phyloP scores from a whole-genome alignment of 1,284 basidiomycete genomes.

The Wolfiporia cocos region DNA sequence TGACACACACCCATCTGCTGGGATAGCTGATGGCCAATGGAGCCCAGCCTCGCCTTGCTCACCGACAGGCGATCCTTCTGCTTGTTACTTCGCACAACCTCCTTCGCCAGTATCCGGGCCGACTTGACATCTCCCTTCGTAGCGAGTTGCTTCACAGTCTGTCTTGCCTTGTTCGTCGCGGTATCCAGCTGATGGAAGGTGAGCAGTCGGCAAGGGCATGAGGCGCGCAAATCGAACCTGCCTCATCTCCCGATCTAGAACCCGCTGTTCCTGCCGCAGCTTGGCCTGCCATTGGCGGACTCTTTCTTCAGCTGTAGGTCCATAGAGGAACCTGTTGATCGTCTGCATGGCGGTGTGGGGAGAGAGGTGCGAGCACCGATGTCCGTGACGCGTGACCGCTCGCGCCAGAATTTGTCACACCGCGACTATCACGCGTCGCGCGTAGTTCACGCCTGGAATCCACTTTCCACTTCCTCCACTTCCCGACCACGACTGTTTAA shows the following conservation, averaged over 20 bases:
- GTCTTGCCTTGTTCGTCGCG: constrained; percentile 77
- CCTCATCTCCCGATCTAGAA: constrained; percentile 87
- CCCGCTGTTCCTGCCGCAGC: constrained; percentile 73
- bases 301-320: constrained; percentile 90
- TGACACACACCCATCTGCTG: constrained; percentile 81
- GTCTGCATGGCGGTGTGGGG: constrained; percentile 60
- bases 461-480: constrained; percentile 12
- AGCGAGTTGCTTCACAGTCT: constrained; percentile 86
- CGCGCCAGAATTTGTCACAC: constrained; percentile 18
- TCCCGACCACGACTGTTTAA: constrained; percentile 17
- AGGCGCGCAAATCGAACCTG: constrained; percentile 56
- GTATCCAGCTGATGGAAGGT: constrained; percentile 63
- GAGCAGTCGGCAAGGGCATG: constrained; percentile 15
- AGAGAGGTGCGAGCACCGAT: constrained; percentile 1
- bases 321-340: constrained; percentile 89
- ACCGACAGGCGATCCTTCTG: constrained; percentile 92
- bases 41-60: constrained; percentile 90
- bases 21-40: constrained; percentile 85
- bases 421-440: constrained; percentile 14
- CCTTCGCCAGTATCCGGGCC: constrained; percentile 85
- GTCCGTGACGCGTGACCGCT: constrained; percentile 13
- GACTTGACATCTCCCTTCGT: constrained; percentile 90
- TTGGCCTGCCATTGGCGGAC: constrained; percentile 86
- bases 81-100: constrained; percentile 93
- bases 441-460: constrained; percentile 5